Evolutionary conservation across 257 asterid genomes (phyloP).

Genomic region (Petrea volubilis): DNA sequence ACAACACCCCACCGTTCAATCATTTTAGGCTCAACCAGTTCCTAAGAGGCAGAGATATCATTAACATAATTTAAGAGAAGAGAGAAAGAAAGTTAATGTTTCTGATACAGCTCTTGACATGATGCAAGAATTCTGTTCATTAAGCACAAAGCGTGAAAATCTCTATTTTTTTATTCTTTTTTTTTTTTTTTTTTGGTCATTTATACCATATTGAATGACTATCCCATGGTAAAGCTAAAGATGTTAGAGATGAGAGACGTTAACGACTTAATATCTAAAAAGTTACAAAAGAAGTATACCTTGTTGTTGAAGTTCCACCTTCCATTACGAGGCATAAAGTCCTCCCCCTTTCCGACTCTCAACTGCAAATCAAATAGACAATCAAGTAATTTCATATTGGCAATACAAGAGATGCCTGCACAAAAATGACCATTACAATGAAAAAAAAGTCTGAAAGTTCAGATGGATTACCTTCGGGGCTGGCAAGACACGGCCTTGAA

Average conservation of each 20-base stretch:
- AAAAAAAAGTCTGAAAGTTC: not conserved
- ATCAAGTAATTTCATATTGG: not conserved
- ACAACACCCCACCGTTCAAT: slow-evolving; percentile 55
- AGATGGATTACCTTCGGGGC: slow-evolving; percentile 55
- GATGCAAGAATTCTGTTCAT: too few relatives aligned
- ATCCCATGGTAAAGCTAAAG: too few relatives aligned
- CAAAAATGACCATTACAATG: not conserved
- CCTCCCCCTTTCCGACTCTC: slow-evolving; percentile 53
- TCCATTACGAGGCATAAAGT: slow-evolving; percentile 52
- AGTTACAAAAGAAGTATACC: slow-evolving; percentile 37
- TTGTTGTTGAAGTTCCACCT: slow-evolving; percentile 75
- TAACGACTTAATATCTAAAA: not conserved
- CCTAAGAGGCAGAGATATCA: slow-evolving; percentile 42
- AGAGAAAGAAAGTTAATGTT: not conserved
- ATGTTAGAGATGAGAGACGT: too few relatives aligned
- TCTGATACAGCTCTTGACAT: too few relatives aligned
- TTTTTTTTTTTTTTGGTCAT: too few relatives aligned
- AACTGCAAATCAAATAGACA: slow-evolving; percentile 36
- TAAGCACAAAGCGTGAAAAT: too few relatives aligned
- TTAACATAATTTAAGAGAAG: slow-evolving; percentile 17
- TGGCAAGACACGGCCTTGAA: slow-evolving; percentile 65
- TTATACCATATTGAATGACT: too few relatives aligned
- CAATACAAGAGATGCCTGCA: not conserved
- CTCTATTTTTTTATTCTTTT: too few relatives aligned
- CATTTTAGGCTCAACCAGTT: slow-evolving; percentile 40